Evolutionary conservation across 2,329 filamentous ascomycete genomes (phyloP).

Genomic region (Diplodia scrobiculata): DNA sequence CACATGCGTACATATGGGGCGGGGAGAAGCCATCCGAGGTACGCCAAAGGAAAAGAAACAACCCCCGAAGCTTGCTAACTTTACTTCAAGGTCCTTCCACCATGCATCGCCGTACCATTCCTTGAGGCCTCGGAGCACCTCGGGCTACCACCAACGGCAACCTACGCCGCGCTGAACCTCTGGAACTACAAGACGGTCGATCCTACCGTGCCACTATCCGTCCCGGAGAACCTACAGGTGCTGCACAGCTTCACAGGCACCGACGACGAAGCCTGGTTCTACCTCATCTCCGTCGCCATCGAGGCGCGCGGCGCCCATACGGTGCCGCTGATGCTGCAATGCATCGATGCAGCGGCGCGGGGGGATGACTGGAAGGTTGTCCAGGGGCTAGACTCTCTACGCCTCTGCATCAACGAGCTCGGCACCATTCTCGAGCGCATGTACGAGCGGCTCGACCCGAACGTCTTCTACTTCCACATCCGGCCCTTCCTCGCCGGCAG

Average conservation of each 20-base stretch:
- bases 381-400: constrained; percentile 40
- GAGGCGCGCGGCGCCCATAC: constrained; percentile 54
- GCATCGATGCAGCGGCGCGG: constrained; percentile 48
- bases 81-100: constrained; percentile 36
- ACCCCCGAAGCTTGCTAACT: background rate
- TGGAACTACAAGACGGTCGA: constrained; percentile 39
- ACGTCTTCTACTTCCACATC: constrained; percentile 57
- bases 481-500: constrained; percentile 56
- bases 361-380: constrained; percentile 22
- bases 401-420: constrained; percentile 46
- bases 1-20: constrained; percentile 81
- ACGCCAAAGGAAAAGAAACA: constrained; percentile 31
- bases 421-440: constrained; percentile 52
- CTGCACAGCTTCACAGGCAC: constrained; percentile 41
- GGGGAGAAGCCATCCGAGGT: constrained; percentile 70
- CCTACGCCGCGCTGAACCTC: constrained; percentile 41
- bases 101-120: constrained; percentile 39
- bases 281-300: constrained; percentile 56
- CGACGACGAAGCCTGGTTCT: constrained; percentile 49
- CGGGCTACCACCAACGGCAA: constrained; percentile 41
- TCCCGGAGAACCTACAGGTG: constrained; percentile 39
- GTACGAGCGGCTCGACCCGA: constrained; percentile 54
- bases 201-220: constrained; percentile 34
- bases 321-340: constrained; percentile 51
- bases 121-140: constrained; percentile 38